These are phyloP conservation scores for Diophrys sp. DNA, from an alignment of 73 alveolate genomes.

Conservation along the genomic window DNA sequence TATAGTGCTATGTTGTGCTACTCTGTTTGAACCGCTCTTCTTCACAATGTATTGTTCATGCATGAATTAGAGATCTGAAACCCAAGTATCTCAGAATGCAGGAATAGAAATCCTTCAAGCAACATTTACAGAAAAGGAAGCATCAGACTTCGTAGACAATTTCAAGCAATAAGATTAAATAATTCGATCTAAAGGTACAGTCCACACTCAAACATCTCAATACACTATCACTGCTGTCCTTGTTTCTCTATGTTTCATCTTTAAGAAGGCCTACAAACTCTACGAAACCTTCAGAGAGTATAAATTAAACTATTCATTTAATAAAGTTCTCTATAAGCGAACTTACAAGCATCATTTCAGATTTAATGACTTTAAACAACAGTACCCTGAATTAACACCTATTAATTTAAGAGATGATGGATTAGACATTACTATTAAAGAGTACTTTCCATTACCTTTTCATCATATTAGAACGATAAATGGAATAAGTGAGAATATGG, in stretches of 20 bases:
- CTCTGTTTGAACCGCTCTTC: not conserved
- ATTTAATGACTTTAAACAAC: not conserved
- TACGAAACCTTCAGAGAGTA: not conserved
- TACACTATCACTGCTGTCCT: not conserved
- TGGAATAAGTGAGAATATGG: not conserved
- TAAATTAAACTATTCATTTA: not conserved
- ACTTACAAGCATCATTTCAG: not conserved
- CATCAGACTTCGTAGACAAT: not conserved
- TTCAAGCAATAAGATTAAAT: not conserved
- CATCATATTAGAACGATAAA: not conserved
- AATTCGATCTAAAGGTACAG: not conserved
- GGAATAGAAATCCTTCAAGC: not conserved
- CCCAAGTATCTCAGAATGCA: not conserved
- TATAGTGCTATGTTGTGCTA: not conserved
- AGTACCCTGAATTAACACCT: not conserved
- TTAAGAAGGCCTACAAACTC: not conserved
- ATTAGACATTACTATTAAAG: not conserved
- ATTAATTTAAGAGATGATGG: not conserved
- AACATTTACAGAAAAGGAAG: not conserved
- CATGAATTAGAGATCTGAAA: not conserved
- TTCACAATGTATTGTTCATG: not conserved
- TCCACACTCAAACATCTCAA: not conserved
- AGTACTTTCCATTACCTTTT: conserved; percentile 13
- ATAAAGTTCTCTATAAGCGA: not conserved
- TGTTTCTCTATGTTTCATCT: not conserved